Base-by-base conservation (phyloP, 768 basidiomycete species). In the Lactarius quietus region DNA sequence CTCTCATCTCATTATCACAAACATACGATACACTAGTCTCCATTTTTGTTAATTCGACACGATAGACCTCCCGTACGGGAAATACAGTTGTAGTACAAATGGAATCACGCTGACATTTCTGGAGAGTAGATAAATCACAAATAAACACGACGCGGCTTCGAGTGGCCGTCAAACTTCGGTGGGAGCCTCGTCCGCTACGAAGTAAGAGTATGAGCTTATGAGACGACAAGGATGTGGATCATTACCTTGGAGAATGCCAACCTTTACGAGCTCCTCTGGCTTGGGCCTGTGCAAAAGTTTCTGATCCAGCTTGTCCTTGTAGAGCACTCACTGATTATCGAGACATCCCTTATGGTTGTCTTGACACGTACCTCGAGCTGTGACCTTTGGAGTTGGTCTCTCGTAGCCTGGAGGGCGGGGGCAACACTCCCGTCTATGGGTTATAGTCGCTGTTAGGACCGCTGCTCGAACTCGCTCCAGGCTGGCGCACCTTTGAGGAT, bases 261-360 rank as follows among this genome's bases (percentile, higher is more conserved):
- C 82, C 74, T 84, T 84, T 63, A 89, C 81, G 43, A 91, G 78
- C 67, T 88, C 85, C 63, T 85, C 84, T 6, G 83, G 76, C 66
- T 81, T 80, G 39, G 87, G 87, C 53, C 87, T 80, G 45, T 81
- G 74, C 65, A 83, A 81, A 56, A 90, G 78, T 17, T 82, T 82
- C 45, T 84, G 82, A 60, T 85, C 85, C 41, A 90, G 80, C 72
- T 83, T 85, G 76, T 88, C 82, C 86, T 89, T 53, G 51, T 57
- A 52, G 41, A 23, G 18, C 12, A 38, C 41, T 59, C 63, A 58
- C 18, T 23, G 15, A 36, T 39, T 65, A 23, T 39, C 39, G 56
- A 54, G 18, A 57, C 23, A 51, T 45, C 55, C 59, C n/a, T 56
- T 43, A 57, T 38, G 48, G 23, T 41, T 59, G 51, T 55, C 18